Evolutionary conservation across 164 flowering plant genomes (phyloP), one percentile per base, ranked within the genome.

Genomic region (Chloranthus sessilifolius): DNA sequence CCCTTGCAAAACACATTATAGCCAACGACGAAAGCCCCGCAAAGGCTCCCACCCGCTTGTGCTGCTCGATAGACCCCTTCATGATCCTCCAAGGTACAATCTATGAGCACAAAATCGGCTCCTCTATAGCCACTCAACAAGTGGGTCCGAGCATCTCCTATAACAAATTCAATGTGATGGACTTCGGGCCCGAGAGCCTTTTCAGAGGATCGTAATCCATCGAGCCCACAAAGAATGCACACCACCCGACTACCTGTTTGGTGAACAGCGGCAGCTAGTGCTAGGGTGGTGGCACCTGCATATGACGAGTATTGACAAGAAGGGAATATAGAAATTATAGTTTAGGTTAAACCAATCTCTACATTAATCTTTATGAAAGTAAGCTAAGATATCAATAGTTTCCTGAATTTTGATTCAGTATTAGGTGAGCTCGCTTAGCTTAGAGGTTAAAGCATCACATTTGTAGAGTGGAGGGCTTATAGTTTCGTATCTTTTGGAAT

Each of bases 241-340:
- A 84, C 72, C 2, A 84, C 82, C 0, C 76, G 74, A 22, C 94
- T 86, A 1, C 82, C 78, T 0, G 88, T 84, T 68, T 88, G 90
- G 14, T 74, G 68, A 7, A 90, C 82, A 0, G 96, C 94, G 0
- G 84, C 86, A 1, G 65, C 72, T 21, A 88, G 64, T 22, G 85
- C 88, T 30, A 78, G 71, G 0, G 74, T 66, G 41, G 72, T 63
- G 45, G 74, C 25, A 43, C 57, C 69, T 2, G 85, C 74, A n/a
- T n/a, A n/a, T n/a, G n/a, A n/a, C n/a, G n/a, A n/a, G n/a, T n/a
- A n/a, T n/a, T n/a, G n/a, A n/a, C n/a, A n/a, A n/a, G n/a, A n/a
- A n/a, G n/a, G n/a, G n/a, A n/a, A n/a, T n/a, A n/a, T n/a, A n/a
- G n/a, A n/a, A n/a, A n/a, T n/a, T n/a, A n/a, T n/a, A n/a, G n/a